phyloP scores from a whole-genome alignment of 2,329 filamentous ascomycete species.

The Claviceps capensis region DNA sequence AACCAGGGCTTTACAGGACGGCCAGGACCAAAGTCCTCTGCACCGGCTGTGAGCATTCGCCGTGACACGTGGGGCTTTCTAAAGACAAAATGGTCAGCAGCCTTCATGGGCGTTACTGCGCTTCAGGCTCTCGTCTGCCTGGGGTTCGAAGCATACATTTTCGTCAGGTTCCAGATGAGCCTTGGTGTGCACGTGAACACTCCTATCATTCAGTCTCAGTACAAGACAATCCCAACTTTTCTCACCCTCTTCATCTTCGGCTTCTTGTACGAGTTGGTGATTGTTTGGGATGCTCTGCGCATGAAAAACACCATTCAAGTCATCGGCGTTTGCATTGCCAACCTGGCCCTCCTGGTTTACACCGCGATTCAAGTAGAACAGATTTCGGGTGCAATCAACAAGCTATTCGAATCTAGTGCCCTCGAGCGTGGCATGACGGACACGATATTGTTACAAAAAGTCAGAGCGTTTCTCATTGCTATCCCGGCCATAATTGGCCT shows the following conservation, averaged over 20 bases:
- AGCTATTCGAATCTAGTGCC: constrained; percentile 31
- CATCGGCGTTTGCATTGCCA: constrained; percentile 88
- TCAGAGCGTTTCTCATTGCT: constrained; percentile 67
- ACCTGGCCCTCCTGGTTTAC: constrained; percentile 82
- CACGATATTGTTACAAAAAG: constrained; percentile 49
- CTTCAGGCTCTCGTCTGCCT: constrained; percentile 71
- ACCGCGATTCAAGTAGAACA: constrained; percentile 87
- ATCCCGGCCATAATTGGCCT: constrained; percentile 75
- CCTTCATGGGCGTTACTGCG: constrained; percentile 61
- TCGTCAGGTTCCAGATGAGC: constrained; percentile 66
- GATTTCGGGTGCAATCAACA: constrained; percentile 58
- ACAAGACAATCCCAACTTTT: constrained; percentile 80
- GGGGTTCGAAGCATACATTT: constrained; percentile 84
- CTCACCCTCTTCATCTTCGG: constrained; percentile 94
- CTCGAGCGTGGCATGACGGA: constrained; percentile 24
- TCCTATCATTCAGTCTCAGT: constrained; percentile 32
- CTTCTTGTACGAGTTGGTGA: constrained; percentile 78
- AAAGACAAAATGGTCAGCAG: constrained; percentile 75
- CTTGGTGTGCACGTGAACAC: constrained; percentile 29
- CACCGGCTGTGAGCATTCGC: constrained; percentile 17
- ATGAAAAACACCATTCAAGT: constrained; percentile 98
- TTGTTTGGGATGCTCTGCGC: constrained; percentile 87
- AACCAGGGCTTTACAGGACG: constrained; percentile 25
- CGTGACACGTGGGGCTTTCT: constrained; percentile 51
- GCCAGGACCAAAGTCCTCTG: constrained; percentile 22